Conservation (phyloP, 2,329 filamentous ascomycete genomes). For the Penicillium sp. region DNA sequence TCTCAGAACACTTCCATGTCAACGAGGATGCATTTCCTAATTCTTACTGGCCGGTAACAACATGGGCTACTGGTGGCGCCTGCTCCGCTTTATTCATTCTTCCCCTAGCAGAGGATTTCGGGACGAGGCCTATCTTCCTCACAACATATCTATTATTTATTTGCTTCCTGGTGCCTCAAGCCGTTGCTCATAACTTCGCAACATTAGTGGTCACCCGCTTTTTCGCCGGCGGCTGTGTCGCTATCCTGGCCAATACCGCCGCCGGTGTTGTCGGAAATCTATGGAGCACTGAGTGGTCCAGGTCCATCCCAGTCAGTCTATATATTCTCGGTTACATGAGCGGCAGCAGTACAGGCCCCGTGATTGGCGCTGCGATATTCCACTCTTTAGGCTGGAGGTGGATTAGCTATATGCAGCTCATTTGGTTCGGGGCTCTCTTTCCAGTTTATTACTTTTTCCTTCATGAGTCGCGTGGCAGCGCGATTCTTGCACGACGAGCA, state of each 20-base stretch:
- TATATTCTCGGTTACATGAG: constrained; percentile 34
- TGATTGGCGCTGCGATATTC: constrained; percentile 31
- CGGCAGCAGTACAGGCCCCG: constrained; percentile 37
- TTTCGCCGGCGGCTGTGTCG: constrained; percentile 34
- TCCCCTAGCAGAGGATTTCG: constrained; percentile 29
- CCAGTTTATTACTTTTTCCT: constrained; percentile 31
- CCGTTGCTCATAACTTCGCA: constrained; percentile 36
- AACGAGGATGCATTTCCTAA: constrained; percentile 19
- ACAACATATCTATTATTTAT: constrained; percentile 31
- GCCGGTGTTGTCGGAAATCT: constrained; percentile 18
- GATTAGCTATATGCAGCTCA: constrained; percentile 35
- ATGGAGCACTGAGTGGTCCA: constrained; percentile 23
- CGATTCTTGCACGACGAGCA: no score
- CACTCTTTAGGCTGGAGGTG: constrained; percentile 18
- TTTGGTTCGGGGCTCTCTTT: constrained; percentile 25
- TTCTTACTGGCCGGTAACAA: constrained; percentile 20
- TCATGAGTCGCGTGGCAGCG: constrained; percentile 32
- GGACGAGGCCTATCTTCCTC: constrained; percentile 33
- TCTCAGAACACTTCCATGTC: constrained; percentile 25
- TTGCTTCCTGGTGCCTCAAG: constrained; percentile 36
- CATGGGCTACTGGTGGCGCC: constrained; percentile 21
- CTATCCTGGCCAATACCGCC: constrained; percentile 28
- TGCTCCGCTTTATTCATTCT: constrained; percentile 19
- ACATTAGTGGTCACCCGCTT: constrained; percentile 36
- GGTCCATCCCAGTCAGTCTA: constrained; percentile 31